phyloP scores from a whole-genome alignment of 2,329 filamentous ascomycete species.

The Fusarium acutatum region DNA sequence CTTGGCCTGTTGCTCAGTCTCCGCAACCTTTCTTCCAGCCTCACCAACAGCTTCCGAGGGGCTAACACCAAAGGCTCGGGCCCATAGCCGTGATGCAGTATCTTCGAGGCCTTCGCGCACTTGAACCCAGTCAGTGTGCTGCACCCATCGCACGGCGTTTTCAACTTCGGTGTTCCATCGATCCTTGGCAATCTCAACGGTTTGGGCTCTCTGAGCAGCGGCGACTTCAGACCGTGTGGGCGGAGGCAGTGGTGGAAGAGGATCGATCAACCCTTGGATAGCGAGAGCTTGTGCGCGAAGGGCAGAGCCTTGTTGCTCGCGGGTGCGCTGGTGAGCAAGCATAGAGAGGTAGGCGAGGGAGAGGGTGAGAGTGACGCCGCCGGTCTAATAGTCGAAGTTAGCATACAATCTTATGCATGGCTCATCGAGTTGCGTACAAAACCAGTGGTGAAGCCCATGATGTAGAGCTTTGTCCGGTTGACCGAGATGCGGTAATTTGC shows the following conservation, averaged over 20 bases:
- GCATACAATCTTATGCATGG: background rate
- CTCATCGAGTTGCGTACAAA: constrained; percentile 66
- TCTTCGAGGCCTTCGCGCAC: constrained; percentile 68
- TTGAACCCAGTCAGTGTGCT: constrained; percentile 71
- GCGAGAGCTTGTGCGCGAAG: constrained; percentile 66
- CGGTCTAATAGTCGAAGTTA: constrained; percentile 60
- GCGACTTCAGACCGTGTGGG: constrained; percentile 61
- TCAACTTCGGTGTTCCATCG: constrained; percentile 81
- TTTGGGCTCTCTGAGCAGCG: constrained; percentile 60
- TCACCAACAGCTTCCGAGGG: constrained; percentile 42
- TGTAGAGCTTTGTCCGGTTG: constrained; percentile 41
- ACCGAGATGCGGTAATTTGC: constrained; percentile 45
- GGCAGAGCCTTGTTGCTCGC: constrained; percentile 64
- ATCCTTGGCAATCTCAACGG: constrained; percentile 76
- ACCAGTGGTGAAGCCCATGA: constrained; percentile 78
- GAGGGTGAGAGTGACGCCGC: constrained; percentile 79
- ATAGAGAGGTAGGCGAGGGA: constrained; percentile 77
- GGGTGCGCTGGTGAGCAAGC: constrained; percentile 74
- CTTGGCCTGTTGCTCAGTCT: constrained; percentile 46
- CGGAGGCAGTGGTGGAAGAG: constrained; percentile 56
- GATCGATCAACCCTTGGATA: constrained; percentile 62
- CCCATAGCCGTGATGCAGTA: constrained; percentile 56
- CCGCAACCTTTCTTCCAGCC: constrained; percentile 43
- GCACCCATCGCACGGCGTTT: constrained; percentile 70
- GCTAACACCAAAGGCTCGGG: constrained; percentile 49